Base-by-base conservation (phyloP, 2,329 filamentous ascomycete species). In the Periconia macrospinosa region DNA sequence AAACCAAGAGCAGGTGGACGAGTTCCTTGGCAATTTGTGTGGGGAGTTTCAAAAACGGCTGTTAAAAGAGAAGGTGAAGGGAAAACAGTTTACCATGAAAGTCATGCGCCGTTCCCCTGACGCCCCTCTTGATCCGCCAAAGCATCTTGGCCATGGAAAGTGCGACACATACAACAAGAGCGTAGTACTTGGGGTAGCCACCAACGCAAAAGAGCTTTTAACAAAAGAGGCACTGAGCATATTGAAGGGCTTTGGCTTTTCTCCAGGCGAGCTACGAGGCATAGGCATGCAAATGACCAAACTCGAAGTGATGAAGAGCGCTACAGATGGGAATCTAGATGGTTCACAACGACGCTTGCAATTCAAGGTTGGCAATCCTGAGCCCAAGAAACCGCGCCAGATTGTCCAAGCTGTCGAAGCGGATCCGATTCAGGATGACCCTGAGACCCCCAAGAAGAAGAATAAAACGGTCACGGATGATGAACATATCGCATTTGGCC, bases 121-220 rank as follows among this genome's bases (percentile, higher is more conserved):
- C 75, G 93, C 94, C 15, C 94, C 94, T 0, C 76, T 97, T 15
- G 92, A 97, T 69, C 91, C 94, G 1, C 86, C 88, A 0, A 99
- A 99, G 68, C 92, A 97, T 74, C 81, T 99, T 1, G 94, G 94
- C 0, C 94, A 97, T 73, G 94, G 94, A 1, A 93, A 92, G 74
- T 99, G 94, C 67, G 94, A 99, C 68, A 90, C 86, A 0, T 95
- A 92, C 78, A 97, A 91, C 78, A 97, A 95, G 73, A 96, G 91
- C 63, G 74, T 88, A 9, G 72, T 86, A 1, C 87, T 99, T 55
- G 92, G 93, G 1, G 85, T 97, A 15, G 86, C 92, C 3, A 97
- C 93, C 0, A 89, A 95, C 68, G 83, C 86, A 48, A 82, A 84
- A 27, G 84, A 88, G 27, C 73, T 84, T 1, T 82, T 97, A 40